A percentile compares a stretch with the other conserved stretches of the same genome.
These are phyloP conservation scores for Penicillium carneum DNA, from an alignment of 2,329 filamentous ascomycete species.

Conservation along the genomic window DNA sequence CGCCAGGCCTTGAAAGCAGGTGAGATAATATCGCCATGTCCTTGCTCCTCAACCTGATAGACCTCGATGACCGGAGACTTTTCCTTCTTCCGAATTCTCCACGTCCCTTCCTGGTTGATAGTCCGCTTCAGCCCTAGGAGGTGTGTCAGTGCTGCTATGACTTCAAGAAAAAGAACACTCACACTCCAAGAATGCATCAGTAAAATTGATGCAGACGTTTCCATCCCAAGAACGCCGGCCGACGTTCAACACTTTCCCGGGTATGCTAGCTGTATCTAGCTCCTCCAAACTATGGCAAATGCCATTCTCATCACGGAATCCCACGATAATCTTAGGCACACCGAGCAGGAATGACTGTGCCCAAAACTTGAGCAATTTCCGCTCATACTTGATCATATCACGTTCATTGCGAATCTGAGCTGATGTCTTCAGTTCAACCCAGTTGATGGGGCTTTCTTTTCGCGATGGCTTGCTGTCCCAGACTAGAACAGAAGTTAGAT, in stretches of 20 bases:
- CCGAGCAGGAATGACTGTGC: conserved; percentile 93
- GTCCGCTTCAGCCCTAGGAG: conserved; percentile 67
- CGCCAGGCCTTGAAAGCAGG: conserved; percentile 79
- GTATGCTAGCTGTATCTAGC: conserved; percentile 79
- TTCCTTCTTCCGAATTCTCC: conserved; percentile 75
- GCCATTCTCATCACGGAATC: conserved; percentile 78
- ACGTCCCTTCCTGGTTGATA: conserved; percentile 74
- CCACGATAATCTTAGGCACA: conserved; percentile 89
- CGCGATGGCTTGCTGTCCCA: conserved; percentile 80
- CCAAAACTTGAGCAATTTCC: conserved; percentile 95
- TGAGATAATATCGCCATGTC: conserved; percentile 77
- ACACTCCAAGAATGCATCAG: conserved; percentile 79
- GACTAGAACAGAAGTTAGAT: conserved; percentile 57
- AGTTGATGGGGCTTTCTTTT: conserved; percentile 75
- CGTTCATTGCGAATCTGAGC: conserved; percentile 71
- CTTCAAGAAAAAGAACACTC: conserved; percentile 43
- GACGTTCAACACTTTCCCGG: conserved; percentile 72
- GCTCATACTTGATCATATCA: conserved; percentile 78
- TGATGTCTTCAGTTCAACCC: conserved; percentile 95
- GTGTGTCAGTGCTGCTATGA: conserved; percentile 5
- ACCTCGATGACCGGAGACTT: conserved; percentile 73
- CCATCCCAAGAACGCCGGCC: conserved; percentile 82
- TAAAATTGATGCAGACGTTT: conserved; percentile 91
- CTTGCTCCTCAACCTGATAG: conserved; percentile 74
- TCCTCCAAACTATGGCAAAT: conserved; percentile 76